Percentiles rank a stretch among this genome's conserved stretches.
Evolutionary conservation across 2,329 filamentous ascomycete species (phyloP).

Genomic region (Phoma sp.): DNA sequence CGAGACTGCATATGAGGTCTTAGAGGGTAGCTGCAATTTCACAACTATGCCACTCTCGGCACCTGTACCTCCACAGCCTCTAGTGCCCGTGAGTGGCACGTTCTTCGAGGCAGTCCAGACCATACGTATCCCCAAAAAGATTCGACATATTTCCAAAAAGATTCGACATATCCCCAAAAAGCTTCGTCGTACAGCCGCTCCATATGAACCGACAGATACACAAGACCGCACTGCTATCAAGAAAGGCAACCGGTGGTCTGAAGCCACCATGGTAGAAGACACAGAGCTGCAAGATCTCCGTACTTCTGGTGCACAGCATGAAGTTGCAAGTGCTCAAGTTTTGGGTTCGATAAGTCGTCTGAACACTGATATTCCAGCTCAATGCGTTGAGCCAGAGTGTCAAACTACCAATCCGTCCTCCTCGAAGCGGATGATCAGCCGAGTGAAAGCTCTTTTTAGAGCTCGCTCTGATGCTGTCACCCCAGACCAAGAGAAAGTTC

Average conservation of each 20-base stretch:
- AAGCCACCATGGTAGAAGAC: background rate
- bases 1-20: no score
- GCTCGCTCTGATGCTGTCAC: background rate
- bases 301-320: background rate
- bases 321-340: background rate
- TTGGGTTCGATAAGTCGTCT: background rate
- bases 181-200: background rate
- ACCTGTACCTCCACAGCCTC: background rate
- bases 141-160: no score
- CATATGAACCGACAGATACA: background rate
- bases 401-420: background rate
- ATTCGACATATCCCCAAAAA: no score
- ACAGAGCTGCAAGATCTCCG: background rate
- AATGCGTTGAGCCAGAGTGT: background rate
- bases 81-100: background rate
- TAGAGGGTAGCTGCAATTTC: no score
- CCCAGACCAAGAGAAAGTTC: background rate
- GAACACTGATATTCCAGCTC: background rate
- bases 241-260: background rate
- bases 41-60: no score
- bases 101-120: slow-evolving; percentile 1
- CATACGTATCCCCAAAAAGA: no score
- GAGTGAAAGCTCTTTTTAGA: background rate
- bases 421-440: background rate
- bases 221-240: background rate